Evolutionary conservation across 257 asterid species (phyloP), one percentile per base, ranked within the genome.

Genomic region (Striga asiatica): DNA sequence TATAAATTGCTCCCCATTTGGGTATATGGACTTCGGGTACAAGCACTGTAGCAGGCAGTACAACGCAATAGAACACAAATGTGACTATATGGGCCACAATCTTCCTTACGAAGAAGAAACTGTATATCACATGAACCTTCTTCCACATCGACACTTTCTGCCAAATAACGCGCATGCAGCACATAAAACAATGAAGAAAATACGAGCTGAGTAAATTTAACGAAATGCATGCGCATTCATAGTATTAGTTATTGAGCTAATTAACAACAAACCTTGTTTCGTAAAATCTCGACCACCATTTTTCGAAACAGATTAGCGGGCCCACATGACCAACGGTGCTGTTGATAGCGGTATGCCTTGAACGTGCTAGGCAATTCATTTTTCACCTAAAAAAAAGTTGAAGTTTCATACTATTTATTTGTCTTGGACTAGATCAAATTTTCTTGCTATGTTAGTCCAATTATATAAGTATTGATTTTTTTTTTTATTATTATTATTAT

Each of bases 261-360:
- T 5, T 6, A 37, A 12, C 1, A 38, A 38, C 50, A 8, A 2
- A 91, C 98, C 93, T 84, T 82, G 69, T 91, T 91, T 65, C 72
- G 76, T 10, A 84, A 41, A 5, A 91, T 91, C 52, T 91, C 98
- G 32, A 74, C 38, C 16, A 79, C 48, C 98, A 91, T 87, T 76
- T 91, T 91, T 21, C 93, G 64, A 55, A 91, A 84, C 3, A 91
- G 78, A 71, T 91, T 91, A 23, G 98, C 98, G 4, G 97, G 98
- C 39, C 97, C 98, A 74, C 98, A 91, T 2, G 98, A 91, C 98
- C 98, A 91, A 17, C 98, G 94, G 54, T 87, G 98, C 50, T 91
- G 98, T 51, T 91, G 98, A 64, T 84, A 84, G 3, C 97, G 74
- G 32, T 77, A 91, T 3, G 98, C 95, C 86, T 88, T 87, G 66